A percentile compares a stretch with the other conserved stretches of the same genome.
phyloP scores from a whole-genome alignment of 129 eudicot species.

The Artemisia argyi region DNA sequence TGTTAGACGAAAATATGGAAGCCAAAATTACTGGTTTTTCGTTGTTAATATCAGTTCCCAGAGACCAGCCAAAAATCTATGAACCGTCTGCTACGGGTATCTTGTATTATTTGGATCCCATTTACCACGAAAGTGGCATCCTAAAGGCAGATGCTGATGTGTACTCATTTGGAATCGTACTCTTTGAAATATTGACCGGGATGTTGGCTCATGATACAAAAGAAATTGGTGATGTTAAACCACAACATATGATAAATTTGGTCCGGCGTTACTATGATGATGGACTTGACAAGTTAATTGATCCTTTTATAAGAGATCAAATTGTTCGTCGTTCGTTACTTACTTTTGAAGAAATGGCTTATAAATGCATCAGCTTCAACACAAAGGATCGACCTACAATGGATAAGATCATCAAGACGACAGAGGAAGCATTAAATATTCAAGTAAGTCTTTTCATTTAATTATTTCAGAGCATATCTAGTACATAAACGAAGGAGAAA shows the following conservation, averaged over 20 bases:
- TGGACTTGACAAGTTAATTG: slow-evolving; percentile 1
- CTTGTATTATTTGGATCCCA: background rate
- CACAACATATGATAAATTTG: background rate
- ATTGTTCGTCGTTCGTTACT: background rate
- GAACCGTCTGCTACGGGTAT: background rate
- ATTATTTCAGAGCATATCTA: too few relatives aligned
- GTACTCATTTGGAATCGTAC: background rate
- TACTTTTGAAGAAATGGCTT: background rate
- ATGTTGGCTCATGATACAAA: background rate
- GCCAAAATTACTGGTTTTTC: too few relatives aligned
- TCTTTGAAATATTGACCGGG: slow-evolving; percentile 2
- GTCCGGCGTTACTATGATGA: background rate
- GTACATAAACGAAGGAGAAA: too few relatives aligned
- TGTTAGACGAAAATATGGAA: too few relatives aligned
- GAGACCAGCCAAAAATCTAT: too few relatives aligned
- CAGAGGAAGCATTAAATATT: background rate
- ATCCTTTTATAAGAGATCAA: background rate
- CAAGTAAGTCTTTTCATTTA: background rate
- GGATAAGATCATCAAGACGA: background rate
- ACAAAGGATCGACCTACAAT: slow-evolving; percentile 2
- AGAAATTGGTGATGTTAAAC: background rate
- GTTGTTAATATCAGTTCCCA: too few relatives aligned
- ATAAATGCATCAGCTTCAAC: background rate
- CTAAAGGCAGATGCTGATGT: background rate
- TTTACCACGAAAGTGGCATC: background rate